These are phyloP conservation scores for Acidiella bohemica DNA, from an alignment of 495 filamentous ascomycete genomes.

Conservation along the genomic window DNA sequence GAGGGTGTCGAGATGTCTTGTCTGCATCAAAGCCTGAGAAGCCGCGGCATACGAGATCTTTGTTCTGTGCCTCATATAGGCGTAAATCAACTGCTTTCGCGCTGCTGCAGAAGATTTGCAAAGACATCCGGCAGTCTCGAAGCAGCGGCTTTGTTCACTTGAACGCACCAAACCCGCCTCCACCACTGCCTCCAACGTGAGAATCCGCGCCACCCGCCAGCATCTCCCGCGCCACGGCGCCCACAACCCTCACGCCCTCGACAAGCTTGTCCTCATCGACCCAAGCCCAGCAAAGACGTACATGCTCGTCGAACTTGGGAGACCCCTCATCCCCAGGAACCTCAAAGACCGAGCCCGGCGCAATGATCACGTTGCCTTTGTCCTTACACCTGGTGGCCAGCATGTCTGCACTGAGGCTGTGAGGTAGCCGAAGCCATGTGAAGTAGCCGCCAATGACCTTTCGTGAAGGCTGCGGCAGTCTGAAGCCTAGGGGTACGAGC, in stretches of 20 bases:
- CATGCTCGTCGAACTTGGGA: constrained; percentile 36
- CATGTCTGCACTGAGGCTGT: constrained; percentile 35
- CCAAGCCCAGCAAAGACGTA: constrained; percentile 67
- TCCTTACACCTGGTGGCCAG: constrained; percentile 41
- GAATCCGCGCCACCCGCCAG: too few species aligned
- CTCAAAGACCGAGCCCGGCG: constrained; percentile 51
- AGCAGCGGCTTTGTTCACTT: too few species aligned
- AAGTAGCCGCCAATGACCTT: constrained; percentile 61
- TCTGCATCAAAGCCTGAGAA: too few species aligned
- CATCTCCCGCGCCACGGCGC: constrained; percentile 30
- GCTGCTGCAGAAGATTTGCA: too few species aligned
- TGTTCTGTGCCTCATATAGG: too few species aligned
- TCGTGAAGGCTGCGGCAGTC: constrained; percentile 28
- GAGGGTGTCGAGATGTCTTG: too few species aligned
- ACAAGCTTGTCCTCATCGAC: constrained; percentile 52
- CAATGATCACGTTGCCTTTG: constrained; percentile 50
- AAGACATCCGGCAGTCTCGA: too few species aligned
- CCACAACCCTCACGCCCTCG: constrained; percentile 56
- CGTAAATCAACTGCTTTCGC: too few species aligned
- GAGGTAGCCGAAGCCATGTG: constrained; percentile 58
- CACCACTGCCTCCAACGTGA: too few species aligned
- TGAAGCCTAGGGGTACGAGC: constrained; percentile 47
- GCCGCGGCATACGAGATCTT: too few species aligned
- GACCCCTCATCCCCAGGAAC: constrained; percentile 41
- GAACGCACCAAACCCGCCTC: not conserved